Evolutionary conservation across 78 protist species (phyloP).

Genomic region (Salpingoeca rosetta): DNA sequence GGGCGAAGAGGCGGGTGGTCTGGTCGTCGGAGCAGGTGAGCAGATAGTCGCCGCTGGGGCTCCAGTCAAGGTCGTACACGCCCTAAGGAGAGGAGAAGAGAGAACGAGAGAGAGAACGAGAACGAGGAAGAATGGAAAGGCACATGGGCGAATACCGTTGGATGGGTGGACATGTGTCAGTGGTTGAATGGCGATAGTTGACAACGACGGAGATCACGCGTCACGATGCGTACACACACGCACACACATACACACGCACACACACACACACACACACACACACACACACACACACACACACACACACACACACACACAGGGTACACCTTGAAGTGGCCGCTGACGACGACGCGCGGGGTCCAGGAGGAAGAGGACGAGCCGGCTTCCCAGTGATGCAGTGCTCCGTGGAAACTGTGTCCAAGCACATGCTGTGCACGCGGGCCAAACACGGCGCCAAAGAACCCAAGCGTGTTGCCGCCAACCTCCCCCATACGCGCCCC

Average conservation of each 20-base stretch:
- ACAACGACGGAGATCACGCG: too few relatives aligned
- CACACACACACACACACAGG: too few relatives aligned
- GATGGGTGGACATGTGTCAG: background rate
- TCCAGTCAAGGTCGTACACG: background rate
- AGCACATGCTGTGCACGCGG: background rate
- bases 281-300: too few relatives aligned
- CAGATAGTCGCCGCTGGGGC: background rate
- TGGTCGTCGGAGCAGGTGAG: slow-evolving; percentile 1
- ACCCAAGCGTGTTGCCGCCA: slow-evolving; percentile 22
- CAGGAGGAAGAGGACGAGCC: background rate
- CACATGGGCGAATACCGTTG: background rate
- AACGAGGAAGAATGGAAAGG: background rate
- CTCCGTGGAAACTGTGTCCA: slow-evolving; percentile 11
- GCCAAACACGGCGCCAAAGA: background rate
- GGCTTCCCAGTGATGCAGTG: slow-evolving; percentile 17
- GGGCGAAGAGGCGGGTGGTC: slow-evolving; percentile 10
- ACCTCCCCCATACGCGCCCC: slow-evolving; percentile 16
- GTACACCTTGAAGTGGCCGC: background rate
- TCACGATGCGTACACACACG: too few relatives aligned
- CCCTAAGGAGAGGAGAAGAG: too few relatives aligned
- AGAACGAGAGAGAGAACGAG: too few relatives aligned
- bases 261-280: too few relatives aligned
- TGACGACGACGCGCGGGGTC: background rate
- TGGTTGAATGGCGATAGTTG: too few relatives aligned
- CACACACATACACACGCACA: too few relatives aligned